These are phyloP conservation scores for Thalia dealbata DNA, from an alignment of 176 grass and related monocot genomes.

Conservation along the genomic window DNA sequence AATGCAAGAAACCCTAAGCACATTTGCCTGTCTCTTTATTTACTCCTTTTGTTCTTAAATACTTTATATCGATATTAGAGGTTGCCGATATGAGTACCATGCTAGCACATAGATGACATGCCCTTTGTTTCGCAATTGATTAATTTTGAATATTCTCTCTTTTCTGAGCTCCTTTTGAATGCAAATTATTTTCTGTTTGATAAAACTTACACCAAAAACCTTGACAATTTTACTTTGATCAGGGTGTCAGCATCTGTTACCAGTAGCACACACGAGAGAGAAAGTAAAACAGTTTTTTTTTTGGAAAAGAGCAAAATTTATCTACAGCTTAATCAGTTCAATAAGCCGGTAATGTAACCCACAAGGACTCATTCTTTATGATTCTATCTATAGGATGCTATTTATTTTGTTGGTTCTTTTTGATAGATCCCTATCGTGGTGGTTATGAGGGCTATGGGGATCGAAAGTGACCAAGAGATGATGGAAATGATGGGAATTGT, in stretches of 20 bases:
- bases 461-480: constrained; percentile 88
- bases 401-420: constrained; percentile 17
- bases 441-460: constrained; percentile 98
- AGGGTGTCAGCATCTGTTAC: constrained; percentile 92
- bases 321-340: constrained; percentile 84
- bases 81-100: not conserved
- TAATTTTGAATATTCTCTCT: not conserved
- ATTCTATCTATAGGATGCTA: constrained; percentile 5
- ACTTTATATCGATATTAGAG: too few relatives aligned
- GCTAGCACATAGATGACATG: not conserved
- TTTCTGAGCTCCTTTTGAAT: not conserved
- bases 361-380: not conserved
- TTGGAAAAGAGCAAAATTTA: constrained; percentile 88
- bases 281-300: constrained; percentile 85
- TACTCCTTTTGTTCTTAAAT: too few relatives aligned
- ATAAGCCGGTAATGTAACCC: constrained; percentile 49
- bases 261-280: constrained; percentile 89
- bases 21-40: too few relatives aligned
- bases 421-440: constrained; percentile 90
- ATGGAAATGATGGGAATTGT: constrained; percentile 91
- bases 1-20: too few relatives aligned
- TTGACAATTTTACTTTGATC: constrained; percentile 25
- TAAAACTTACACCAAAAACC: not conserved
- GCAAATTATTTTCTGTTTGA: not conserved
- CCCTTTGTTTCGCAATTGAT: not conserved